Base-by-base conservation (phyloP, 768 basidiomycete genomes). In the Mycena metata region DNA sequence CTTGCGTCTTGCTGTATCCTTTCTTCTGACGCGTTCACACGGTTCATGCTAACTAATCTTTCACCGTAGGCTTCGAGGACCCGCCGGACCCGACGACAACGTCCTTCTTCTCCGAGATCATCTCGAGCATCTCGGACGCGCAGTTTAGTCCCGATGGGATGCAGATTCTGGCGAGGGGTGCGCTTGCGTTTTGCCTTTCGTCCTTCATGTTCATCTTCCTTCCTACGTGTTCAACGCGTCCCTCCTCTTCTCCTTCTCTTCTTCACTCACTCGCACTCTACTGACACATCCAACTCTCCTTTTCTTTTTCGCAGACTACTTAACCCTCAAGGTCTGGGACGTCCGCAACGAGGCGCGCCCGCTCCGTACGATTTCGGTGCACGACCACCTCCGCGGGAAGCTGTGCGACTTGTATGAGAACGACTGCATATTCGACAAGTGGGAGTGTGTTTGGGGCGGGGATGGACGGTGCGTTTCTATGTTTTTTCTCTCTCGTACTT, bases 371-470 rank as follows among this genome's bases (percentile, higher is more conserved):
- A 98, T 99, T 78, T 91, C 95, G 54, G 98, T 99, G 74, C 98
- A 99, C 77, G 98, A 99, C 74, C 97, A 99, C 79, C 85, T 99
- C 51, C 90, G 96, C 58, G 93, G 95, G 61, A 99, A 99, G 80
- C 89, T 99, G n/a, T 99, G 98, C 80, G 98, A 99, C 79, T 80
- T 99, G 67, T 99, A 99, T 76, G 98, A 99, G 85, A 99, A 99
- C 74, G 98, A 99, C 76, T 99, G 98, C 81, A 99, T 99, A 75
- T 99, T 99, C 78, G 98, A 99, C 85, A 99, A 99, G 82, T 99
- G 99, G 74, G 98, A 99, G 83, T 98, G 97, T 79, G 92, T 94
- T n/a, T 99, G 96, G 93, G 93, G 93, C 69, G 98, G 96, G 23
- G 94, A 97, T 76, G 97, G 94, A 76, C 89, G 90, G 98, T 90